Evolutionary conservation across 352 stramenopile species (phyloP), one percentile per base, ranked within the genome.

Genomic region (Globisporangium parvum): DNA sequence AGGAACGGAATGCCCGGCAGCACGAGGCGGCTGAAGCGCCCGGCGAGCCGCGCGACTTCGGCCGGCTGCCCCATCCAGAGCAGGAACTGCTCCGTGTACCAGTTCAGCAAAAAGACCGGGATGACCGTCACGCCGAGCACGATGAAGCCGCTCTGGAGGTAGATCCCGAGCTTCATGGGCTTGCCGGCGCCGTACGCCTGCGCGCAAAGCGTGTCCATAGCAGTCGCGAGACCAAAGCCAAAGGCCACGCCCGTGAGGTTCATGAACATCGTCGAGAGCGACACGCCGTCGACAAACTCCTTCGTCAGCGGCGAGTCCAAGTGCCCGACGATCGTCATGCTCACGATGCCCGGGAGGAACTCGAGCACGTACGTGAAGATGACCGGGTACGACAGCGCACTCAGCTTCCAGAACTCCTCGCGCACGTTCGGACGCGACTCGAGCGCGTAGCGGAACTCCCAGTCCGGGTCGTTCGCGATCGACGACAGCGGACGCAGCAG

Each of bases 141-240:
- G 37, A 93, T 69, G 6, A 92, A 45, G 0, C 83, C 83, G 42
- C 75, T 90, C 53, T 95, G 82, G 35, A 95, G 67, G 49, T 94
- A 96, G 18, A 91, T 84, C 9, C 88, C 88, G 45, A 97, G 80
- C 47, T 89, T 84, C 35, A 70, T 63, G 0, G 74, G 59, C 28
- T 79, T 85, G 5, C 75, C 77, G 41, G 88, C 86, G 41, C 87
- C 87, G 50, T 82, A 89, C 40, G 87, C 82, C 63, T 95, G 79
- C 12, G 83, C 84, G 55, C 85, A 96, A 0, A 97, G 65, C 55
- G 88, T 97, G 63, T 97, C 88, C 68, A 97, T 80, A 12, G 86
- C 87, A 18, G 85, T 93, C 6, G 85, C 70, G 23, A 96, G 67
- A 0, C 85, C 85, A 35, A 95, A 85, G 6, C 79, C 85, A 6